Percentiles rank a stretch among this genome's conserved stretches.
These are phyloP conservation scores for Aspergillus affinis DNA, from an alignment of 495 filamentous ascomycete species.

Conservation along the genomic window DNA sequence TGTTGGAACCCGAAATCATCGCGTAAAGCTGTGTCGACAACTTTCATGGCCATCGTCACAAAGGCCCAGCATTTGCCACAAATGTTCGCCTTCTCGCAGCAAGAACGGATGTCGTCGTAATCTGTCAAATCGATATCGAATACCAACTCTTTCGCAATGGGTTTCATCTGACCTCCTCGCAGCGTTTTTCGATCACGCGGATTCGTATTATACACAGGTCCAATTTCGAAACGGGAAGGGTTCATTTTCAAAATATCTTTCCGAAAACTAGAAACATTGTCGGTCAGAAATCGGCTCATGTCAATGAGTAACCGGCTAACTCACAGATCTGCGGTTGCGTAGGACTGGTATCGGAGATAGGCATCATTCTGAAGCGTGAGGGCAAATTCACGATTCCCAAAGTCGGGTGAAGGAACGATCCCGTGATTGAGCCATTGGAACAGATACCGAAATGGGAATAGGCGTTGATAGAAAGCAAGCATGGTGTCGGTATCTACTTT, in stretches of 20 bases:
- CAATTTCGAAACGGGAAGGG: slow-evolving; percentile 95
- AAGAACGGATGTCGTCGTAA: slow-evolving; percentile 95
- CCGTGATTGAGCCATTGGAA: slow-evolving; percentile 99
- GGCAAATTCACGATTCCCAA: slow-evolving; percentile 90
- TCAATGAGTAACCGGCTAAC: slow-evolving; percentile 22
- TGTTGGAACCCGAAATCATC: slow-evolving; percentile 97
- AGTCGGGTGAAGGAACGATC: slow-evolving; percentile 79
- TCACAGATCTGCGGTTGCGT: slow-evolving; percentile 78
- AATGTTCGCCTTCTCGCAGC: slow-evolving; percentile 90
- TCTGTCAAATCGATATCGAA: slow-evolving; percentile 99
- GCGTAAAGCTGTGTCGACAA: slow-evolving; percentile 78
- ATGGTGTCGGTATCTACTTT: slow-evolving; percentile 77
- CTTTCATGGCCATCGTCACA: slow-evolving; percentile 95
- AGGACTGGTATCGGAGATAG: slow-evolving; percentile 91
- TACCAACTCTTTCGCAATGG: slow-evolving; percentile 85
- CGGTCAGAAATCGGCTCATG: slow-evolving; percentile 5
- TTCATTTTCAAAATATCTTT: slow-evolving; percentile 86
- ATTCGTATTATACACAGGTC: slow-evolving; percentile 89
- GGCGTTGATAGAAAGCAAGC: slow-evolving; percentile 88
- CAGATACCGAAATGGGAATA: slow-evolving; percentile 92
- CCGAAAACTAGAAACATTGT: slow-evolving; percentile 59
- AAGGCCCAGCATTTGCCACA: slow-evolving; percentile 95
- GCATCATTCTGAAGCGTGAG: slow-evolving; percentile 88
- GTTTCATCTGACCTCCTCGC: slow-evolving; percentile 62
- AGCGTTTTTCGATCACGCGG: slow-evolving; percentile 90